phyloP scores from a whole-genome alignment of 257 asterid species.

The Paraleonurus japonicus region DNA sequence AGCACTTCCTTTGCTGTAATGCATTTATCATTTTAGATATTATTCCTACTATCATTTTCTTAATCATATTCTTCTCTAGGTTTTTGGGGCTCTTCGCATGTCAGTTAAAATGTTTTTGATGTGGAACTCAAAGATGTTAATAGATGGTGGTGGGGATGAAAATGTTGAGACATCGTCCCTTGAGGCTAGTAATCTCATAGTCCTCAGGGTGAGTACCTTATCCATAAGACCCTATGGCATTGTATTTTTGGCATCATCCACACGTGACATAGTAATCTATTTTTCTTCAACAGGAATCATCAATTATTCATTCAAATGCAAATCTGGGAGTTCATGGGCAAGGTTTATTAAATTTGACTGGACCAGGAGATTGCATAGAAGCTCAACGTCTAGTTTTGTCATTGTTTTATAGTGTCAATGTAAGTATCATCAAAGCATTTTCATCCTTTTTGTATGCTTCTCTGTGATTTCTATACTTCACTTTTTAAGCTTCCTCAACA shows the following conservation, averaged over 20 bases:
- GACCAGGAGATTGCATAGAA: conserved; percentile 94
- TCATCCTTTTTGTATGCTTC: not conserved
- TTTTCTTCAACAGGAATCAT: conserved; percentile 60
- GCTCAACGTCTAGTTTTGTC: conserved; percentile 92
- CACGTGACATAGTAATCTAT: conserved; percentile 18
- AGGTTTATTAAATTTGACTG: conserved; percentile 85
- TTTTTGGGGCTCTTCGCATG: conserved; percentile 99
- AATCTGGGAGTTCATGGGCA: conserved; percentile 97
- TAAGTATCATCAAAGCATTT: conserved; percentile 36
- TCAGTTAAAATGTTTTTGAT: conserved; percentile 93
- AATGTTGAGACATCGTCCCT: conserved; percentile 92
- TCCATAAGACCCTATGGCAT: conserved; percentile 3
- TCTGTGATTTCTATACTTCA: not conserved
- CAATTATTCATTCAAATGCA: conserved; percentile 92
- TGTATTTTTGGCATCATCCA: conserved; percentile 12
- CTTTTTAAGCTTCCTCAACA: not conserved
- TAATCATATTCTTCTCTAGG: conserved; percentile 47
- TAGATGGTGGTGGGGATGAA: conserved; percentile 99
- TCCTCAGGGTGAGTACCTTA: conserved; percentile 69
- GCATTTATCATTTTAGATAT: not conserved
- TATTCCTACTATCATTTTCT: conserved; percentile 10
- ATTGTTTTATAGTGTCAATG: conserved; percentile 85
- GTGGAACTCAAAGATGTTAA: conserved; percentile 92
- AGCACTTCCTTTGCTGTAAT: conserved; percentile 10
- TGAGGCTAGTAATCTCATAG: conserved; percentile 98